phyloP scores from a whole-genome alignment of 2,329 filamentous ascomycete genomes.

The Neonectria hederae region DNA sequence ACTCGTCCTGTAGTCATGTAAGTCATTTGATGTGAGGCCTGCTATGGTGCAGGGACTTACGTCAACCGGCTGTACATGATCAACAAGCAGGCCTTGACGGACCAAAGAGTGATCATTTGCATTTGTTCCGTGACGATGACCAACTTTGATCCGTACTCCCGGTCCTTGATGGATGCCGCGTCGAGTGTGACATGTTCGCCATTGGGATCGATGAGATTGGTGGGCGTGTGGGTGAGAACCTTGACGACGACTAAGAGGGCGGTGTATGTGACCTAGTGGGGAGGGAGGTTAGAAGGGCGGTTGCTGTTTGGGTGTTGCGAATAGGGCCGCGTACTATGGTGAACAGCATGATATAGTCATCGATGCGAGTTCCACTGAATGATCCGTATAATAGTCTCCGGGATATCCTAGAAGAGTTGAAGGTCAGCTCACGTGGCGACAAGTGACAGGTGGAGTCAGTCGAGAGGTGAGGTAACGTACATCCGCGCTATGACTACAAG shows the following conservation, averaged over 20 bases:
- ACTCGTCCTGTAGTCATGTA: conserved; percentile 45
- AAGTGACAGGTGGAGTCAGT: background rate
- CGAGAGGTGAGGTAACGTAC: conserved; percentile 41
- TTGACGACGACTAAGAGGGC: conserved; percentile 35
- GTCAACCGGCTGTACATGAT: conserved; percentile 64
- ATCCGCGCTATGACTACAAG: conserved; percentile 51
- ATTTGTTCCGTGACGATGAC: conserved; percentile 68
- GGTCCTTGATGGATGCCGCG: conserved; percentile 51
- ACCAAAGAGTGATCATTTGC: conserved; percentile 67
- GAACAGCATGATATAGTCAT: conserved; percentile 65
- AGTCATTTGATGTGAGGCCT: background rate
- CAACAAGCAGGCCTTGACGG: conserved; percentile 62
- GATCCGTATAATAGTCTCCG: conserved; percentile 53
- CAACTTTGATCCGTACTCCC: conserved; percentile 65
- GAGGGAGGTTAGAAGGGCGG: background rate
- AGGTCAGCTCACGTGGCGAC: conserved; percentile 5
- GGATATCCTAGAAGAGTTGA: conserved; percentile 42
- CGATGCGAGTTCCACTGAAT: conserved; percentile 57
- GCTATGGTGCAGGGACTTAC: conserved; percentile 40
- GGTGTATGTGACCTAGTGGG: conserved; percentile 31
- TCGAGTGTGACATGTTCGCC: conserved; percentile 58
- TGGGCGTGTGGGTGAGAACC: conserved; percentile 52
- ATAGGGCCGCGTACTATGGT: conserved; percentile 52
- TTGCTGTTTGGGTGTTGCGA: background rate
- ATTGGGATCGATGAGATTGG: conserved; percentile 63